A percentile compares a stretch with the other conserved stretches of the same genome.
Conservation (phyloP, 2,329 filamentous ascomycete species). For the Aureobasidium uvarum region DNA sequence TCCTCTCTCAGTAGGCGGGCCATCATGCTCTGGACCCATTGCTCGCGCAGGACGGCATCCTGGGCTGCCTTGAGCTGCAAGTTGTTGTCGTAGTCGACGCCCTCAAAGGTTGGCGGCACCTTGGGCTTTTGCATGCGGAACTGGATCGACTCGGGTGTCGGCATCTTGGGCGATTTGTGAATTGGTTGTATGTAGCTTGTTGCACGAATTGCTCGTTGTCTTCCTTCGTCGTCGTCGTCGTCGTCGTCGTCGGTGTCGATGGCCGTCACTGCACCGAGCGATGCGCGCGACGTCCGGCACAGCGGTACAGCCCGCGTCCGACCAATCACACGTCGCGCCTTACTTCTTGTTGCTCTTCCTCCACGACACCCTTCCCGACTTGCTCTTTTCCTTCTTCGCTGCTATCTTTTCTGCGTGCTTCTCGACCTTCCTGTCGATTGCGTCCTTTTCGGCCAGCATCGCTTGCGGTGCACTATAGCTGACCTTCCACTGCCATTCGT, state of each 20-base stretch:
- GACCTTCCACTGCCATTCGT: slow-evolving; percentile 46
- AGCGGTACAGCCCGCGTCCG: background rate
- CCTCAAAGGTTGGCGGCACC: slow-evolving; percentile 79
- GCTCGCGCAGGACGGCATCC: slow-evolving; percentile 77
- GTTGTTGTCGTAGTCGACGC: slow-evolving; percentile 83
- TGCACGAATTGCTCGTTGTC: slow-evolving; percentile 1
- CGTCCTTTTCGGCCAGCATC: slow-evolving; percentile 30
- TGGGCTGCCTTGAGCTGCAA: slow-evolving; percentile 77
- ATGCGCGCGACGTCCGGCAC: slow-evolving; percentile 11
- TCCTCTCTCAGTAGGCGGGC: slow-evolving; percentile 77
- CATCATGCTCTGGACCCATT: slow-evolving; percentile 92
- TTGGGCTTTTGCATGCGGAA: slow-evolving; percentile 83
- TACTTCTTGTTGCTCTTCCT: slow-evolving; percentile 29
- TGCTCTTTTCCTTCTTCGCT: slow-evolving; percentile 23
- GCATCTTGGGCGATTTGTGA: slow-evolving; percentile 54
- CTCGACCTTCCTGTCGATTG: slow-evolving; percentile 27
- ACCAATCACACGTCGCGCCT: slow-evolving; percentile 18
- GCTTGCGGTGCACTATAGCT: slow-evolving; percentile 39
- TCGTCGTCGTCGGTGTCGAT: slow-evolving; percentile 1
- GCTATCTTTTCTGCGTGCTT: slow-evolving; percentile 29
- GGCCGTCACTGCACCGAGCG: background rate
- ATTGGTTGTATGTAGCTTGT: background rate
- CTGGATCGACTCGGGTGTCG: slow-evolving; percentile 75
- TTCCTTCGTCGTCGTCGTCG: background rate
- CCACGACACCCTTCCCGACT: slow-evolving; percentile 30